Evolutionary conservation across 1,139 yeast genomes (phyloP).

Genomic region (Candida labiduridarum): DNA sequence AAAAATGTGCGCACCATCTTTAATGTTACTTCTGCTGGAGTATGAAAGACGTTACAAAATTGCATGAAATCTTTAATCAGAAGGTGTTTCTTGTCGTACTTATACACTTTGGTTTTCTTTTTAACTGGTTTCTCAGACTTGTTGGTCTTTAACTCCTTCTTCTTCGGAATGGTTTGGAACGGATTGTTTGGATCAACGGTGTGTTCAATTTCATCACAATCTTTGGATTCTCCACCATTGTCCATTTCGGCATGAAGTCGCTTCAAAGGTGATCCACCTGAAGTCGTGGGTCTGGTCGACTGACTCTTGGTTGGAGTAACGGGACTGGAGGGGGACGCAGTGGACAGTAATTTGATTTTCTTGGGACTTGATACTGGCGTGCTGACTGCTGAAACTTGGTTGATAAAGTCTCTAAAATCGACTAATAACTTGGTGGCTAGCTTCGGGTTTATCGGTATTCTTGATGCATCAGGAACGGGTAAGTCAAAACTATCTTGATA

Average conservation of each 20-base stretch:
- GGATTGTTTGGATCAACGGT: constrained; percentile 32
- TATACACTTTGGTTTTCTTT: constrained; percentile 16
- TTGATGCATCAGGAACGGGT: constrained; percentile 48
- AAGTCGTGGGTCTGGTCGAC: background rate
- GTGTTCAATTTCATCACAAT: background rate
- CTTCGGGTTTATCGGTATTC: constrained; percentile 62
- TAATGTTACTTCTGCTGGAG: constrained; percentile 56
- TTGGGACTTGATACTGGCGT: constrained; percentile 31
- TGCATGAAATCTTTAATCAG: constrained; percentile 55
- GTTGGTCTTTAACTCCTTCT: background rate
- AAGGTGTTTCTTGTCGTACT: constrained; percentile 29
- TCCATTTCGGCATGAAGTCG: constrained; percentile 9
- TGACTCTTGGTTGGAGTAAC: constrained; percentile 13
- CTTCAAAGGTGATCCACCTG: constrained; percentile 16
- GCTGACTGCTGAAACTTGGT: constrained; percentile 33
- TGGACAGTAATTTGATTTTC: constrained; percentile 9
- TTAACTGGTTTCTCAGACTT: background rate
- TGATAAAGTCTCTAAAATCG: constrained; percentile 43
- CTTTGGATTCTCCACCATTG: background rate
- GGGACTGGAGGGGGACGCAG: constrained; percentile 10
- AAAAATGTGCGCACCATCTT: constrained; percentile 53
- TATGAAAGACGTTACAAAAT: constrained; percentile 63
- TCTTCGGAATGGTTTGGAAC: constrained; percentile 24
- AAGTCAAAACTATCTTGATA: constrained; percentile 44
- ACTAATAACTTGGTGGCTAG: constrained; percentile 40